Percentiles rank a stretch among this genome's conserved stretches.
phyloP scores from a whole-genome alignment of 495 filamentous ascomycete genomes.

The Neurospora africana region DNA sequence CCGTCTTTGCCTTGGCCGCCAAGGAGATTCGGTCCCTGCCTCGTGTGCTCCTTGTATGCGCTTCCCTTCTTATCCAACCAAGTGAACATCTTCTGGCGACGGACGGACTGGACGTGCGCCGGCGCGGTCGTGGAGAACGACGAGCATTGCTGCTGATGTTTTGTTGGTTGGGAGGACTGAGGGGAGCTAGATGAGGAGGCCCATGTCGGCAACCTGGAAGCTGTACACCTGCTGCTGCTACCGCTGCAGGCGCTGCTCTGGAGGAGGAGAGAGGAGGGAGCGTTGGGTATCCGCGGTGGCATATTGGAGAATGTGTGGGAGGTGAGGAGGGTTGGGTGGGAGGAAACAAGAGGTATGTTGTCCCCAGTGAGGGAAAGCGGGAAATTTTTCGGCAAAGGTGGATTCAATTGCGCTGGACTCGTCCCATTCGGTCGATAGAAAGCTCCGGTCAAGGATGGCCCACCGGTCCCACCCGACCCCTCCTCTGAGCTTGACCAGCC shows the following conservation, averaged over 20 bases:
- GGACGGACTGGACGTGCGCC: slow-evolving; percentile 2
- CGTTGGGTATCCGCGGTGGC: slow-evolving; percentile 20
- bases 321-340: slow-evolving; percentile 4
- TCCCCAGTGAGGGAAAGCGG: neutral
- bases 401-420: neutral
- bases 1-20: neutral
- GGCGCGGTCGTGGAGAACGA: slow-evolving; percentile 18
- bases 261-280: neutral
- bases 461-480: neutral
- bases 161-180: neutral
- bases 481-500: neutral
- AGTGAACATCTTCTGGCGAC: slow-evolving; percentile 10
- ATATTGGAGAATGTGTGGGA: slow-evolving; percentile 10
- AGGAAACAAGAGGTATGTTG: neutral
- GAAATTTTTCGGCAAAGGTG: neutral
- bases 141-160: slow-evolving; percentile 1
- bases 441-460: neutral
- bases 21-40: slow-evolving; percentile 9
- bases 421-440: neutral
- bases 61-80: slow-evolving; percentile 7
- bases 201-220: neutral
- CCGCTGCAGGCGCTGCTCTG: neutral
- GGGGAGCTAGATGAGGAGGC: neutral
- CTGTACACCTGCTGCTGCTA: slow-evolving; percentile 9
- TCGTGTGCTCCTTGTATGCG: slow-evolving; percentile 1